Conservation (phyloP, 2,329 filamentous ascomycete genomes). For the Calonectria pauciramosa region DNA sequence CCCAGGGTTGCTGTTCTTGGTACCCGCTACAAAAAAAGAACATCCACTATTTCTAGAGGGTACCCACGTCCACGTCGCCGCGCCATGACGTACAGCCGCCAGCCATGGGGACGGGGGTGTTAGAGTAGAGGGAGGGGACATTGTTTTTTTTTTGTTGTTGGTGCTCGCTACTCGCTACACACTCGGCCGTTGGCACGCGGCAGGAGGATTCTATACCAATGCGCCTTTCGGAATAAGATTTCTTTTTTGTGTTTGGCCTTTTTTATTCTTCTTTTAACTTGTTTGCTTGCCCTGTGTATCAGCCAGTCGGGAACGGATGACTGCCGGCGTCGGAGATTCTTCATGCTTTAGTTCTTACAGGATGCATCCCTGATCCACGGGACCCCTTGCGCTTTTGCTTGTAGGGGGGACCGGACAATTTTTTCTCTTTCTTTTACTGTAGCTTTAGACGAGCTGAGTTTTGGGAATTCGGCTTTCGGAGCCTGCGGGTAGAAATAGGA, state of each 20-base stretch:
- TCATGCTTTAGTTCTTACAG: constrained; percentile 25
- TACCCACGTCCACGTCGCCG: constrained; percentile 17
- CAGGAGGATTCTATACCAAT: background rate
- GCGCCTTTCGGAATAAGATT: background rate
- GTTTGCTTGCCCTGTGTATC: background rate
- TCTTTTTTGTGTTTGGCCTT: background rate
- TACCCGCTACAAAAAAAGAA: constrained; percentile 8
- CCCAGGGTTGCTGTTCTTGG: constrained; percentile 3
- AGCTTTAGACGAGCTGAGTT: background rate
- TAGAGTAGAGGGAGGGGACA: background rate
- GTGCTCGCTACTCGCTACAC: background rate
- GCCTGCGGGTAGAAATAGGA: background rate
- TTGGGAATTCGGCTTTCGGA: background rate
- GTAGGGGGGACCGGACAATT: background rate
- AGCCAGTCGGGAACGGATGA: constrained; percentile 4
- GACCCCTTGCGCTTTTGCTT: constrained; percentile 3
- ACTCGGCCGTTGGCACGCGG: background rate
- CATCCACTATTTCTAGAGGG: constrained; percentile 2
- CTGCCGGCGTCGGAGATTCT: constrained; percentile 19
- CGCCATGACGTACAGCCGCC: constrained; percentile 25
- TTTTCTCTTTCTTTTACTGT: background rate
- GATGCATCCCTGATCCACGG: constrained; percentile 9
- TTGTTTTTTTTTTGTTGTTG: background rate
- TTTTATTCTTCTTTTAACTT: background rate
- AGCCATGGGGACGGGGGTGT: background rate